A percentile compares a stretch with the other conserved stretches of the same genome.
Conservation (phyloP, 495 filamentous ascomycete genomes). For the Tuber umbilicatum region DNA sequence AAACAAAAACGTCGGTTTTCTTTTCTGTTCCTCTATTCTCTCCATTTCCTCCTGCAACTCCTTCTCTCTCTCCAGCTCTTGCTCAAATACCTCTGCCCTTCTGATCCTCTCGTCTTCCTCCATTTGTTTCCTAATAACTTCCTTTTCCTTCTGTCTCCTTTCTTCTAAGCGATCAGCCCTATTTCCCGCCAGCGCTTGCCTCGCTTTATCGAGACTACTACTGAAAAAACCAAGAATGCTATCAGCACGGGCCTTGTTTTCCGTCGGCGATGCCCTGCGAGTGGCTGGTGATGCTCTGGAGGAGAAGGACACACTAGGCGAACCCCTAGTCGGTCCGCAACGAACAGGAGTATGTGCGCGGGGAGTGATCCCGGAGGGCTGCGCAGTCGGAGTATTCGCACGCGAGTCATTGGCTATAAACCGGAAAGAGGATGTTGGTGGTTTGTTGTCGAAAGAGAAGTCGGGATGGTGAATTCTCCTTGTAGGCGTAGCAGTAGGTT, state of each 20-base stretch:
- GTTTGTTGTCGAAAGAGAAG: constrained; percentile 29
- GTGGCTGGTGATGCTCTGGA: constrained; percentile 9
- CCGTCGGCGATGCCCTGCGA: constrained; percentile 5
- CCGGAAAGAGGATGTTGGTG: constrained; percentile 11
- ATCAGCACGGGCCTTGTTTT: constrained; percentile 17
- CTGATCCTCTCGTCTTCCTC: constrained; percentile 35
- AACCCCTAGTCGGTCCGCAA: not conserved
- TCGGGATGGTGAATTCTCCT: constrained; percentile 18
- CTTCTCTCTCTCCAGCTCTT: constrained; percentile 36
- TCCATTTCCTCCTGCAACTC: constrained; percentile 14
- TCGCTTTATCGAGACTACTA: constrained; percentile 22
- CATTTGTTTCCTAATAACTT: constrained; percentile 24
- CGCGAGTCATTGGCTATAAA: constrained; percentile 14
- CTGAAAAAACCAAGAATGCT: constrained; percentile 21
- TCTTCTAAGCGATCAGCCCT: constrained; percentile 28
- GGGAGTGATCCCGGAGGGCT: not conserved
- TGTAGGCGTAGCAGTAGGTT: constrained; percentile 10
- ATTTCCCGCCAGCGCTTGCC: constrained; percentile 26
- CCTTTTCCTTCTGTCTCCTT: constrained; percentile 24
- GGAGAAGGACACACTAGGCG: constrained; percentile 20
- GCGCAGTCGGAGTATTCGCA: constrained; percentile 7
- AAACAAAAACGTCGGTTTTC: not conserved
- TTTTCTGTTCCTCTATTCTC: constrained; percentile 26
- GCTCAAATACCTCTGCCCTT: constrained; percentile 33
- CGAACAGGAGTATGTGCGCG: constrained; percentile 9